Percentiles rank a stretch among this genome's conserved stretches.
Conservation (phyloP, 2,329 filamentous ascomycete species). For the Xylaria hypoxylon region DNA sequence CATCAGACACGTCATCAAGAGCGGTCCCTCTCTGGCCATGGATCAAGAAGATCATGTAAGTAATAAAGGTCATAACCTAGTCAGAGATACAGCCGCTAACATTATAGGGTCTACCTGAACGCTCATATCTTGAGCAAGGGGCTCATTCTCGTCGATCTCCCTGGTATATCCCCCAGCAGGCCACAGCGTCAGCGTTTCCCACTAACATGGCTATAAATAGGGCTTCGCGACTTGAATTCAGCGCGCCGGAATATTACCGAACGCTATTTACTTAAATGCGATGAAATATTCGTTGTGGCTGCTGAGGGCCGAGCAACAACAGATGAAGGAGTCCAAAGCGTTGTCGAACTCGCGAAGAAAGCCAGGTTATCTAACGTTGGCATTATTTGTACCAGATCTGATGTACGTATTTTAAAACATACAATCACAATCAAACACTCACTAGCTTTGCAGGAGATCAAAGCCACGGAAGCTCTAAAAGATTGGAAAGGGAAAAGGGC, state of each 20-base stretch:
- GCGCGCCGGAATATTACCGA: conserved; percentile 59
- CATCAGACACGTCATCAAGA: conserved; percentile 50
- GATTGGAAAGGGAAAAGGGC: conserved; percentile 8
- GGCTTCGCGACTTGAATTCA: conserved; percentile 60
- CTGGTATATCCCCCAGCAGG: conserved; percentile 51
- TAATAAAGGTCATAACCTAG: not conserved
- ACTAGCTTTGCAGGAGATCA: conserved; percentile 48
- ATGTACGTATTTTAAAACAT: conserved; percentile 47
- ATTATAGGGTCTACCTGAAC: conserved; percentile 56
- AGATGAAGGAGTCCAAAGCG: conserved; percentile 55
- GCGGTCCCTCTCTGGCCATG: conserved; percentile 57
- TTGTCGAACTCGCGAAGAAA: conserved; percentile 56
- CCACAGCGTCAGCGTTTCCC: not conserved
- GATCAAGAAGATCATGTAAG: conserved; percentile 58
- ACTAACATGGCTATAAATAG: conserved; percentile 43
- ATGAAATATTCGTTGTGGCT: conserved; percentile 61
- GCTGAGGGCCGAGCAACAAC: conserved; percentile 57
- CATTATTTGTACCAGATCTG: conserved; percentile 59
- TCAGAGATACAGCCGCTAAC: conserved; percentile 31
- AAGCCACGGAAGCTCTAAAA: conserved; percentile 32
- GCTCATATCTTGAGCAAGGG: conserved; percentile 61
- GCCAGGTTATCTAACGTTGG: conserved; percentile 55
- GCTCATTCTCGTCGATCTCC: conserved; percentile 61
- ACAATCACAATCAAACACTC: not conserved
- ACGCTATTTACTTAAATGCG: conserved; percentile 57